Evolutionary conservation across 192 early-diverging fungal species (phyloP).

Genomic region (Linnemannia zychae): DNA sequence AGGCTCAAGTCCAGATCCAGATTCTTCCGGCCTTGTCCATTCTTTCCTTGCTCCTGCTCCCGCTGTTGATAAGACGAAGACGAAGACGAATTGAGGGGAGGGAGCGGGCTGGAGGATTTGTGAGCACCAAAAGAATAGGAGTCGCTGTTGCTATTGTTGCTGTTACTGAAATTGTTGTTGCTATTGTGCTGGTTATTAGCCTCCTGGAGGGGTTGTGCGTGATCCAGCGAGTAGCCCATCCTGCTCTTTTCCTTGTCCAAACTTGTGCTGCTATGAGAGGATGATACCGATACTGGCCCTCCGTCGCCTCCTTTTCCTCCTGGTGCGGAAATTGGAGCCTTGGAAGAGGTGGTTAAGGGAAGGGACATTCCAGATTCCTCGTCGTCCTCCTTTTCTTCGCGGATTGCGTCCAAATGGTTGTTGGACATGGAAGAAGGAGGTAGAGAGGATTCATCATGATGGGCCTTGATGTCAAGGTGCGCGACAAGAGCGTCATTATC

Average conservation of each 20-base stretch:
- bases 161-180: not conserved
- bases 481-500: no score
- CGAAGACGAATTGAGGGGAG: not conserved
- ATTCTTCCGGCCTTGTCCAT: not conserved
- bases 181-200: not conserved
- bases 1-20: not conserved
- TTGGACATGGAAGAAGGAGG: not conserved
- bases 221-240: not conserved
- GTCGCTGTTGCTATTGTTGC: not conserved
- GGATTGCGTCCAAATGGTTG: constrained; percentile 18
- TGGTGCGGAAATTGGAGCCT: not conserved
- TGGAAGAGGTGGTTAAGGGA: not conserved
- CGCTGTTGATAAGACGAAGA: not conserved
- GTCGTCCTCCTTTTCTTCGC: constrained; percentile 20
- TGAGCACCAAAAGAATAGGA: constrained; percentile 1
- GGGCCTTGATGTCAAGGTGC: no score
- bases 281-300: not conserved
- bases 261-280: not conserved
- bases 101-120: not conserved
- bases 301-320: not conserved
- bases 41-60: not conserved
- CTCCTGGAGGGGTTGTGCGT: constrained; percentile 32
- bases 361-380: not conserved
- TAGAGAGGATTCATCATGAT: no score
- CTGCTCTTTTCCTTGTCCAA: not conserved